phyloP scores from a whole-genome alignment of 1,284 basidiomycete species.

The Heterobasidion annosum region DNA sequence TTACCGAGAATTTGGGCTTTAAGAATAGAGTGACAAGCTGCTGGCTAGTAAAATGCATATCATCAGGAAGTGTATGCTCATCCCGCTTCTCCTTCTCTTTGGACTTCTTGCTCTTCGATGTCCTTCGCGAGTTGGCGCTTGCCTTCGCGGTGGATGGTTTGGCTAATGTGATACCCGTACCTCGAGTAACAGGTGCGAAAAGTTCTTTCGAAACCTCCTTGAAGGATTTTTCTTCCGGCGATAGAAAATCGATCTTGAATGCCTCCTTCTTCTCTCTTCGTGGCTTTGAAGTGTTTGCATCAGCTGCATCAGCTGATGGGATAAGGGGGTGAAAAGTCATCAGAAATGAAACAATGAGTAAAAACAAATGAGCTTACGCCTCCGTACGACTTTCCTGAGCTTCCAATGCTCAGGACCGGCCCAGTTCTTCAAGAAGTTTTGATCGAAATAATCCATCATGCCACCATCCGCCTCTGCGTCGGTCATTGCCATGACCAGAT shows the following conservation, averaged over 20 bases:
- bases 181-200: conserved; percentile 69
- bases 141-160: conserved; percentile 36
- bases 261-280: conserved; percentile 76
- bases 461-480: conserved; percentile 51
- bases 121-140: conserved; percentile 26
- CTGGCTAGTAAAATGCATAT: conserved; percentile 93
- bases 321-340: conserved; percentile 3
- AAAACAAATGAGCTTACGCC: conserved; percentile 40
- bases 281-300: conserved; percentile 41
- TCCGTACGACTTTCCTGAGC: conserved; percentile 65
- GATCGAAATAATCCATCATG: conserved; percentile 95
- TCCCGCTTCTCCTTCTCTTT: conserved; percentile 56
- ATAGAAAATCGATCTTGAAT: conserved; percentile 83
- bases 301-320: conserved; percentile 37
- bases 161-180: conserved; percentile 60
- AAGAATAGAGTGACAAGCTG: conserved; percentile 89
- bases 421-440: conserved; percentile 89
- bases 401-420: conserved; percentile 99
- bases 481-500: conserved; percentile 81
- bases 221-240: conserved; percentile 50
- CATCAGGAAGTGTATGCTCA: conserved; percentile 84
- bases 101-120: conserved; percentile 30
- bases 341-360: conserved; percentile 1
- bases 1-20: conserved; percentile 89
- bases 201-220: conserved; percentile 75